Evolutionary conservation across 495 filamentous ascomycete genomes (phyloP).

Genomic region (Lasiosphaeria hispida): DNA sequence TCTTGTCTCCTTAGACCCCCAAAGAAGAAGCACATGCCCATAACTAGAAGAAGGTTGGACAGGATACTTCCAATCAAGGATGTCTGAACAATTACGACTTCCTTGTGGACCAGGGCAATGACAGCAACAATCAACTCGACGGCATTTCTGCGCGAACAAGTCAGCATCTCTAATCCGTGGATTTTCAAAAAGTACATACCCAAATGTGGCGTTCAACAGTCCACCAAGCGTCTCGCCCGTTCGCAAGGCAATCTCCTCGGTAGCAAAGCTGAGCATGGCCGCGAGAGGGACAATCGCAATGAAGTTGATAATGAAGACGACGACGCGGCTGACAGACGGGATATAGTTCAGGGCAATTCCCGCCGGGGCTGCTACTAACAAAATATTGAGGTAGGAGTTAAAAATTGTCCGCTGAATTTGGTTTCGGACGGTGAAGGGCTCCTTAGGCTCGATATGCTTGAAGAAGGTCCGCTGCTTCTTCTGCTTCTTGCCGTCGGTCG

Average conservation of each 20-base stretch:
- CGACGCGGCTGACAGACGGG: constrained; percentile 49
- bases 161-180: not conserved
- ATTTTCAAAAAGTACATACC: constrained; percentile 47
- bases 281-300: constrained; percentile 85
- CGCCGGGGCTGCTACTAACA: constrained; percentile 71
- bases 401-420: constrained; percentile 71
- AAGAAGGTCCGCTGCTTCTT: constrained; percentile 11
- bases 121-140: constrained; percentile 91
- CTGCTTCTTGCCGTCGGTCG: not conserved
- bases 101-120: constrained; percentile 66
- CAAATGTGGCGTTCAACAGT: constrained; percentile 82
- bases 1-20: constrained; percentile 77
- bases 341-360: constrained; percentile 72
- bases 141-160: constrained; percentile 60
- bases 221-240: constrained; percentile 84
- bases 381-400: constrained; percentile 78
- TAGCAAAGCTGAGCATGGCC: constrained; percentile 82
- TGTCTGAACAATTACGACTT: constrained; percentile 88
- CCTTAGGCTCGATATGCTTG: constrained; percentile 13
- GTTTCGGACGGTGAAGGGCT: constrained; percentile 59
- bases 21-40: constrained; percentile 93
- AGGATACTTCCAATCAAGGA: constrained; percentile 89
- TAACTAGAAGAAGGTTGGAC: constrained; percentile 85
- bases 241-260: constrained; percentile 79
- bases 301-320: constrained; percentile 82